These are phyloP conservation scores for Naegleria lovaniensis DNA, from an alignment of 208 protist species.

Conservation along the genomic window DNA sequence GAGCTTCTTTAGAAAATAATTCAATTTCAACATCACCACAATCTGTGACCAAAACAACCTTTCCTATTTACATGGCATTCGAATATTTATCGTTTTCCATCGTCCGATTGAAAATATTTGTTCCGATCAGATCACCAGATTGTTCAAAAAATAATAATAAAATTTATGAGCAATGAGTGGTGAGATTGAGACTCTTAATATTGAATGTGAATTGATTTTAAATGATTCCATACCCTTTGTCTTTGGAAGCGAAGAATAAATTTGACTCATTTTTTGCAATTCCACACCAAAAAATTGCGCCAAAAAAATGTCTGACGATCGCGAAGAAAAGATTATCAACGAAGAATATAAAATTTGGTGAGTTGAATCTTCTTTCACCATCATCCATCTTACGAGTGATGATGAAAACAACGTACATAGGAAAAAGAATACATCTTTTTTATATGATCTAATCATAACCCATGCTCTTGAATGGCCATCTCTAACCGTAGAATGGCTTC, in stretches of 20 bases:
- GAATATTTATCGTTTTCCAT: too few relatives aligned
- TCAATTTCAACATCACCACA: slow-evolving; percentile 25
- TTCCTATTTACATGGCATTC: background rate
- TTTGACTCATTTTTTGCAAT: slow-evolving; percentile 3
- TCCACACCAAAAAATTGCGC: too few relatives aligned
- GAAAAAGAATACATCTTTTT: slow-evolving; percentile 80
- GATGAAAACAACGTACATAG: background rate
- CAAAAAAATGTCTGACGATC: background rate
- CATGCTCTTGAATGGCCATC: slow-evolving; percentile 77
- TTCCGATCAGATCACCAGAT: too few relatives aligned
- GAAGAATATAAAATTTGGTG: slow-evolving; percentile 78
- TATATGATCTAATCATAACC: slow-evolving; percentile 80
- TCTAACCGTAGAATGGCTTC: slow-evolving; percentile 72
- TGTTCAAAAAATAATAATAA: too few relatives aligned
- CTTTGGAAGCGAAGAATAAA: background rate
- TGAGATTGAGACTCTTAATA: too few relatives aligned
- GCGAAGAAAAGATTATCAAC: slow-evolving; percentile 48
- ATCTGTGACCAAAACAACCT: background rate
- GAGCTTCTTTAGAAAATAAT: slow-evolving; percentile 7
- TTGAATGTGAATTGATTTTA: too few relatives aligned
- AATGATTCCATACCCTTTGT: background rate
- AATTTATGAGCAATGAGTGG: too few relatives aligned
- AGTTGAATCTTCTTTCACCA: background rate
- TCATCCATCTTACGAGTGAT: background rate
- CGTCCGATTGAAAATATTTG: background rate